Evolutionary conservation across 768 basidiomycete species (phyloP), one percentile per base, ranked within the genome.

Genomic region (Xerocomellus chrysenteron): DNA sequence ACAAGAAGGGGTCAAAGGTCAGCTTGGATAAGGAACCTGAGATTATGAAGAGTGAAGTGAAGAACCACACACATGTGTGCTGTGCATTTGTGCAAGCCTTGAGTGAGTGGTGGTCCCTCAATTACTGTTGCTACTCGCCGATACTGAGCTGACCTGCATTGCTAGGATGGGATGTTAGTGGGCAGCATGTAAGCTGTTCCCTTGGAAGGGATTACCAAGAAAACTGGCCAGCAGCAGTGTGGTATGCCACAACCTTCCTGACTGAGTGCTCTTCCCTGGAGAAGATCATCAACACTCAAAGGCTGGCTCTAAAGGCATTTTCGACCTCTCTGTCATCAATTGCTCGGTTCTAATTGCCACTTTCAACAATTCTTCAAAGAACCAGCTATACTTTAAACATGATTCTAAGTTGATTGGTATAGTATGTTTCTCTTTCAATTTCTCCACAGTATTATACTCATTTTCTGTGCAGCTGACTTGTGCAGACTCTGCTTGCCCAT

Each of bases 221-320:
- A 52, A 52, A 50, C 49, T 59, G 7, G 30, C 56, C 1, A 47
- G n/a, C 1, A 50, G 46, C 4, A 36, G 45, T 1, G 19, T 59
- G 3, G 30, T 47, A 0, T 45, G 50, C 1, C 14, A 30, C 26
- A 57, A 57, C n/a, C 58, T 12, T 11, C 50, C 46, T 0, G 33
- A 47, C 5, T 12, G 2, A 5, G 37, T 52, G 0, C 16, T 21
- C 9, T 44, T 58, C 2, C 50, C 58, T 4, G 41, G 58, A 1
- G 28, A 58, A 16, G 43, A 58, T 4, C 28, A 6, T 1, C n/a
- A 19, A 17, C 36, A 7, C 3, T 30, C 50, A 1, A 59, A 58
- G 40, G 21, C 12, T 0, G 17, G 30, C 2, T 56, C 49, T 7
- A 59, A 59, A 16, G 56, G 58, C 0, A 59, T 59, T 1, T 57